Evolutionary conservation across 2,329 filamentous ascomycete genomes (phyloP).

Genomic region (Colletotrichum destructivum): DNA sequence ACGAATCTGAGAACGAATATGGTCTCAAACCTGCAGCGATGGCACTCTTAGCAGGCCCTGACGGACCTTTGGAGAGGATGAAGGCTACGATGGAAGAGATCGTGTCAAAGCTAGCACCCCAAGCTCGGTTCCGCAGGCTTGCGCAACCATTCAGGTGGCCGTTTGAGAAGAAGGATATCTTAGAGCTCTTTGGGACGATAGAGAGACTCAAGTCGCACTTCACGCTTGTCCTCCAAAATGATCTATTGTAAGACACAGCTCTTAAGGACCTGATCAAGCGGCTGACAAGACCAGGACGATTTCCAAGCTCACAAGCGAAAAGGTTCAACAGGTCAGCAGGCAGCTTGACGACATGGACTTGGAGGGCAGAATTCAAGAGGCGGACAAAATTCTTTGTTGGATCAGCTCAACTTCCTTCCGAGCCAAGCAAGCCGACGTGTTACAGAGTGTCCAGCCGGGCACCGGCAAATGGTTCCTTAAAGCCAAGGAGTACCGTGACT

Average conservation of each 20-base stretch:
- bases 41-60: not conserved
- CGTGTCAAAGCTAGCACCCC: conserved; percentile 12
- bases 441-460: not conserved
- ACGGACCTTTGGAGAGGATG: conserved; percentile 2
- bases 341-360: conserved; percentile 1
- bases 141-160: conserved; percentile 7
- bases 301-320: not conserved
- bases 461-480: conserved; percentile 9
- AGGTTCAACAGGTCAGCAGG: not conserved
- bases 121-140: not conserved
- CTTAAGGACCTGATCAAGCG: not conserved
- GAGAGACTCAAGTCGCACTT: conserved; percentile 18
- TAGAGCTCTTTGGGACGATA: conserved; percentile 6
- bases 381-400: not conserved
- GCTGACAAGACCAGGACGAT: not conserved
- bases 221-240: conserved; percentile 15
- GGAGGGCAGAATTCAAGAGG: not conserved
- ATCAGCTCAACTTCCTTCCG: conserved; percentile 5
- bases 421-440: not conserved
- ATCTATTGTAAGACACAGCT: not conserved
- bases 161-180: conserved; percentile 17
- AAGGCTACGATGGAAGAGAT: conserved; percentile 2
- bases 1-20: not conserved
- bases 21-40: conserved; percentile 2
- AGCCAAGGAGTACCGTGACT: not conserved